Conservation (phyloP, 257 asterid species). For the Agastache rugosa region DNA sequence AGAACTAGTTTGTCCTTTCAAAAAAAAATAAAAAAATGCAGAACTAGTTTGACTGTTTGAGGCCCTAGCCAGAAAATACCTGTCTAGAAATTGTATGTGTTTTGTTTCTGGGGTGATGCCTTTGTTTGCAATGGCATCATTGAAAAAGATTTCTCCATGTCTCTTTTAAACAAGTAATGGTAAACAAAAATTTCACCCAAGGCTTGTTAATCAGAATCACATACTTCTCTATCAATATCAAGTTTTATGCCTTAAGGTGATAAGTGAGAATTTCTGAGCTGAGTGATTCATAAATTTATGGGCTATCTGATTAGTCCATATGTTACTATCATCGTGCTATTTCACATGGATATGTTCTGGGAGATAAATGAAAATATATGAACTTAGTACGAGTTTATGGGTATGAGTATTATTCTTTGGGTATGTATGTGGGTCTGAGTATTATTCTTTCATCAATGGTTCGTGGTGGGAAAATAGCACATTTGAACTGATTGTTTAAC, state of each 20-base stretch:
- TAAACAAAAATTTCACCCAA: not conserved
- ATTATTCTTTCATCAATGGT: constrained; percentile 7
- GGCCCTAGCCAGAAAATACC: constrained; percentile 16
- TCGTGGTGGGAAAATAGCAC: constrained; percentile 5
- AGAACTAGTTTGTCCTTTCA: no score
- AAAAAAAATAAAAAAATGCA: no score
- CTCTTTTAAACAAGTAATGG: not conserved
- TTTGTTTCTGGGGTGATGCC: constrained; percentile 3
- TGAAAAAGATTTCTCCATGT: not conserved
- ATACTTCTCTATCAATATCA: not conserved
- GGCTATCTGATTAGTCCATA: constrained; percentile 8
- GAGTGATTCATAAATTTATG: constrained; percentile 3
- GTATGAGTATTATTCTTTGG: constrained; percentile 23
- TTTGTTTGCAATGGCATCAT: not conserved
- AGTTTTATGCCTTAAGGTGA: constrained; percentile 4
- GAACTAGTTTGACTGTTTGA: not conserved
- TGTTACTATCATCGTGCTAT: not conserved
- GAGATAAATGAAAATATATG: constrained; percentile 13
- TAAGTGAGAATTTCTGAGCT: constrained; percentile 5
- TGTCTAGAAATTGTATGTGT: not conserved
- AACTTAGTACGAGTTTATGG: not conserved
- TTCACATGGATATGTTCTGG: not conserved
- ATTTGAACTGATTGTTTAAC: constrained; percentile 26
- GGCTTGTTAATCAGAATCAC: not conserved
- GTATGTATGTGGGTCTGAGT: not conserved